A percentile compares a stretch with the other conserved stretches of the same genome.
Conservation (phyloP, 306 rosid genomes). For the Acacia crassicarpa region DNA sequence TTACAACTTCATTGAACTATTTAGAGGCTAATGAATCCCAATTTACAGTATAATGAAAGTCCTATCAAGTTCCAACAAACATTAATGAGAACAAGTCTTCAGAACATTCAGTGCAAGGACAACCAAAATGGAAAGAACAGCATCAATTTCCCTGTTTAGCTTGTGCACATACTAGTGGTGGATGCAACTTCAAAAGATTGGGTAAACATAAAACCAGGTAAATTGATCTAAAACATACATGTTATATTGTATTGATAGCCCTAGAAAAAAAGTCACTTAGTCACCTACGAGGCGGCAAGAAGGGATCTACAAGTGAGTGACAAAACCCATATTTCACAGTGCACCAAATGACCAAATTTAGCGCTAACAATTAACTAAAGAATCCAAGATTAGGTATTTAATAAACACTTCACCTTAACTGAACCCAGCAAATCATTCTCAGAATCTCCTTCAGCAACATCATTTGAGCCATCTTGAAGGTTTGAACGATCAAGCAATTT, state of each 20-base stretch:
- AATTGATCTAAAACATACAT: not conserved
- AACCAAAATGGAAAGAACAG: conserved; percentile 8
- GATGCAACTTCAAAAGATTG: conserved; percentile 18
- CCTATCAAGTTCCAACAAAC: not conserved
- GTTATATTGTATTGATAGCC: not conserved
- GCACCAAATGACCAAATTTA: conserved; percentile 9
- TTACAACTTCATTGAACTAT: conserved; percentile 13
- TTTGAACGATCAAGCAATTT: conserved; percentile 93
- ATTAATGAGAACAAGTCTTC: not conserved
- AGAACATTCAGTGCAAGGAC: conserved; percentile 1
- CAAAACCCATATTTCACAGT: not conserved
- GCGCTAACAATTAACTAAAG: conserved; percentile 2
- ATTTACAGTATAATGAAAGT: conserved; percentile 12
- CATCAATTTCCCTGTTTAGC: not conserved
- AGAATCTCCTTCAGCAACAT: conserved; percentile 83
- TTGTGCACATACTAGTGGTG: conserved; percentile 5
- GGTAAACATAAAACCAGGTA: conserved; percentile 5
- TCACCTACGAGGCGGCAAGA: not conserved
- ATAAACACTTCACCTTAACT: conserved; percentile 71
- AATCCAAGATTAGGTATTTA: conserved; percentile 29
- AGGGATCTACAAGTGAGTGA: not conserved
- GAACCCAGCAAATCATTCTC: conserved; percentile 97
- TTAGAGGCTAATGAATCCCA: conserved; percentile 3
- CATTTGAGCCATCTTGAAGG: conserved; percentile 78
- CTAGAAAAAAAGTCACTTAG: not conserved